A percentile compares a stretch with the other conserved stretches of the same genome.
phyloP scores from a whole-genome alignment of 768 basidiomycete species.

The Crepidotus variabilis region DNA sequence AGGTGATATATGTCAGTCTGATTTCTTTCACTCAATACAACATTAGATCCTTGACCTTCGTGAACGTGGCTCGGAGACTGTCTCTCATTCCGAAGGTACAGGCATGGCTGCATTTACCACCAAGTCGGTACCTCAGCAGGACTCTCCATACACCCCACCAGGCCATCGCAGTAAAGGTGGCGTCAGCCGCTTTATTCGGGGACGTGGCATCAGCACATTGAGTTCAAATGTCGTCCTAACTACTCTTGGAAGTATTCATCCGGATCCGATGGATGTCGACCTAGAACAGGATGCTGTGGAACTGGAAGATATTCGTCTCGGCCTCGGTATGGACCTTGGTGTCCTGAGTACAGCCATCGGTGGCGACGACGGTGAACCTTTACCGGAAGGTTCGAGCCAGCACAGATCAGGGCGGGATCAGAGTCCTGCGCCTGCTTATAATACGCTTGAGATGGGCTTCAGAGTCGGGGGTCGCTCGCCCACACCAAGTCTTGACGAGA shows the following conservation, averaged over 20 bases:
- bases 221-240: conserved; percentile 63
- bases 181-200: conserved; percentile 31
- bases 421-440: conserved; percentile 55
- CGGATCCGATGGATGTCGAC: conserved; percentile 45
- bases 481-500: conserved; percentile 15
- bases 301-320: conserved; percentile 54
- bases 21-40: conserved; percentile 1
- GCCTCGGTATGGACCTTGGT: conserved; percentile 50
- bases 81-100: conserved; percentile 69
- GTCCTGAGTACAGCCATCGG: conserved; percentile 47
- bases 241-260: conserved; percentile 56
- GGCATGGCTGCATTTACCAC: conserved; percentile 65
- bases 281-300: conserved; percentile 52
- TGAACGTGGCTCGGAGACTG: conserved; percentile 77
- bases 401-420: conserved; percentile 31
- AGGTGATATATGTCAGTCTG: conserved; percentile 12
- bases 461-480: conserved; percentile 19
- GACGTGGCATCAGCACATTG: conserved; percentile 46
- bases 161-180: conserved; percentile 40
- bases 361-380: conserved; percentile 49
- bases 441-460: conserved; percentile 48
- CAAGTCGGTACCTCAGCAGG: conserved; percentile 53
- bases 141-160: conserved; percentile 52
- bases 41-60: conserved; percentile 75
- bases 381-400: conserved; percentile 37